Evolutionary conservation across 2,329 filamentous ascomycete species (phyloP), one percentile per base, ranked within the genome.

Genomic region (Fusarium scirpi): DNA sequence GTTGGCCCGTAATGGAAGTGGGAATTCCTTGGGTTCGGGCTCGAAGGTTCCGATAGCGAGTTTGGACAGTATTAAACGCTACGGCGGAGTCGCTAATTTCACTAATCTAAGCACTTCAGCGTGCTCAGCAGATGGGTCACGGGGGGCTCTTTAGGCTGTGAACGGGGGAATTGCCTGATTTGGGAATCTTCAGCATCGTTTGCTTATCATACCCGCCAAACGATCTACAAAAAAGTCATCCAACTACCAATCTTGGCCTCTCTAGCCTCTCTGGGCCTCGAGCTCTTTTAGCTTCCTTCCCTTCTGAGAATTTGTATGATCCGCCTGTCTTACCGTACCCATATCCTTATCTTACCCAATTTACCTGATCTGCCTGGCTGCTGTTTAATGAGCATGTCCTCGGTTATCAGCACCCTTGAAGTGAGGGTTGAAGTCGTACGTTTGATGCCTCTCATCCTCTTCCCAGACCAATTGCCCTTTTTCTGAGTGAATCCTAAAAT

Each of bases 401-500:
- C 9, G 32, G 49, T 43, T 53, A 29, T 34, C 30, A 38, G 41
- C 43, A 8, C 25, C 43, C 9, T 67, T 66, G 48, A 66, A 68
- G 30, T 55, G 18, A 48, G 62, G 61, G 29, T 69, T 69, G 29
- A 69, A 66, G 41, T 72, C 65, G 38, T 69, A 71, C 5, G 69
- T 72, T 54, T 71, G 69, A 47, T 71, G 69, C 1, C 62, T 62
- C 20, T 68, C 46, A 12, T 71, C 69, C 7, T 43, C 43, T 40
- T 66, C 69, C 38, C 46, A 30, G 1, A 65, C 12, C 30, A 57
- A 20, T 18, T 45, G 13, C 3, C 34, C 13, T 3, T 40, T 20
- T 32, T 62, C 55, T 5, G 63, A 30, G 12, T 67, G 63, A 18
- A 66, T 44, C 38, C 44, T 66, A 22, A 66, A 66, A 34, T 66